Percentiles rank a stretch among this genome's conserved stretches.
These are phyloP conservation scores for Bolboschoenoplectus hybrid DNA, from an alignment of 202 grass and related monocot species.

Conservation along the genomic window DNA sequence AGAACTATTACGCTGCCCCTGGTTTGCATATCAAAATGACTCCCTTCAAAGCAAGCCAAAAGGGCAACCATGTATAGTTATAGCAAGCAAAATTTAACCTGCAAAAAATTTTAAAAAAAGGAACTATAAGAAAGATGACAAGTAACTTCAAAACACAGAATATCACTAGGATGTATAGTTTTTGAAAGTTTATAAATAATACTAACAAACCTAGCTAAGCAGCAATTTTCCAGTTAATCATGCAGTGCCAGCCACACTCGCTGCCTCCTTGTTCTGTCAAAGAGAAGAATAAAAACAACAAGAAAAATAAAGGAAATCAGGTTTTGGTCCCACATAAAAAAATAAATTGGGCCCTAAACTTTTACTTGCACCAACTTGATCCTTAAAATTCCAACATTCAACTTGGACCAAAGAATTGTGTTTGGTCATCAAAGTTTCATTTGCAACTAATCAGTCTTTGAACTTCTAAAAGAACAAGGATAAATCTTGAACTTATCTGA, in stretches of 20 bases:
- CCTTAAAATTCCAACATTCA: background rate
- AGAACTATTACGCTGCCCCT: conserved; percentile 14
- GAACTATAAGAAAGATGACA: conserved; percentile 20
- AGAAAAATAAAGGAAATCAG: background rate
- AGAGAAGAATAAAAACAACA: background rate
- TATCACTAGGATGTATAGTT: background rate
- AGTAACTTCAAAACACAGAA: conserved; percentile 16
- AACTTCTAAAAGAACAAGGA: conserved; percentile 4
- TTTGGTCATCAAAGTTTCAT: background rate
- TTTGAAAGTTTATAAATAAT: background rate
- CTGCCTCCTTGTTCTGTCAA: conserved; percentile 51
- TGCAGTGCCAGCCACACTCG: conserved; percentile 56
- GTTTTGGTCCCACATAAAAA: background rate
- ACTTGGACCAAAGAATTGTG: background rate
- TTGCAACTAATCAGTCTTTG: background rate
- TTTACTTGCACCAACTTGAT: background rate
- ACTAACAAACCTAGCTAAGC: conserved; percentile 37
- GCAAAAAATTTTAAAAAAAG: background rate
- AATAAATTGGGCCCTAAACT: background rate
- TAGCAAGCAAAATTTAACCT: conserved; percentile 27
- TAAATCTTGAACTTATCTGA: background rate
- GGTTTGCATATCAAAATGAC: conserved; percentile 16
- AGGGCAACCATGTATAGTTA: background rate
- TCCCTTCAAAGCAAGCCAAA: conserved; percentile 18
- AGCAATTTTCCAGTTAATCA: conserved; percentile 40